These are phyloP conservation scores for Leishmania martiniquensis DNA, from an alignment of 208 protist genomes.

Conservation along the genomic window DNA sequence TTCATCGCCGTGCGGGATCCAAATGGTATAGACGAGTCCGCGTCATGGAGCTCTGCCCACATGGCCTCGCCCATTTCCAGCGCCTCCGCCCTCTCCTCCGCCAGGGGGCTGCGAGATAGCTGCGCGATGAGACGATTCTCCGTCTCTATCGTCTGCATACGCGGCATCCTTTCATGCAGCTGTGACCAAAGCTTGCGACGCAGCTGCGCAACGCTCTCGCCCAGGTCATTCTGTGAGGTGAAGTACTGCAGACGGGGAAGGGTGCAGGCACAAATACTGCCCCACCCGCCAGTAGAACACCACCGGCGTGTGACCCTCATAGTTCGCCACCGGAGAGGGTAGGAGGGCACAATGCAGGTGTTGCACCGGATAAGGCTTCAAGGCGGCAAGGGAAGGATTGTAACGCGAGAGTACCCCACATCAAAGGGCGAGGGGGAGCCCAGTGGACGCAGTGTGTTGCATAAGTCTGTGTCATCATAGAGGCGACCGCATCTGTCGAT, in stretches of 20 bases:
- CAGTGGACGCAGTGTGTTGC: not conserved
- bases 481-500: not conserved
- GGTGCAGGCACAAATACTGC: not conserved
- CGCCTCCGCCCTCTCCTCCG: constrained; percentile 69
- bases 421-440: not conserved
- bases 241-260: constrained; percentile 9
- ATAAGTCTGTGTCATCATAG: not conserved
- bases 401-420: not conserved
- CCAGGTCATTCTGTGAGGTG: constrained; percentile 1
- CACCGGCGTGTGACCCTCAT: constrained; percentile 6
- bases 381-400: too few species aligned
- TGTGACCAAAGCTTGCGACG: constrained; percentile 34
- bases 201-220: constrained; percentile 30
- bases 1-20: constrained; percentile 63
- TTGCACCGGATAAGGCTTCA: not conserved
- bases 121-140: constrained; percentile 64
- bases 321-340: not conserved
- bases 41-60: constrained; percentile 67
- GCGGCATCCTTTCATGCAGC: constrained; percentile 31
- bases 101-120: constrained; percentile 51
- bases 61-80: constrained; percentile 67
- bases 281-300: not conserved
- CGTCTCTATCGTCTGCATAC: constrained; percentile 56
- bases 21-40: constrained; percentile 44
- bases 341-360: not conserved